A percentile compares a stretch with the other conserved stretches of the same genome.
Conservation (phyloP, 2,329 filamentous ascomycete species). For the Penicillium nordicum region DNA sequence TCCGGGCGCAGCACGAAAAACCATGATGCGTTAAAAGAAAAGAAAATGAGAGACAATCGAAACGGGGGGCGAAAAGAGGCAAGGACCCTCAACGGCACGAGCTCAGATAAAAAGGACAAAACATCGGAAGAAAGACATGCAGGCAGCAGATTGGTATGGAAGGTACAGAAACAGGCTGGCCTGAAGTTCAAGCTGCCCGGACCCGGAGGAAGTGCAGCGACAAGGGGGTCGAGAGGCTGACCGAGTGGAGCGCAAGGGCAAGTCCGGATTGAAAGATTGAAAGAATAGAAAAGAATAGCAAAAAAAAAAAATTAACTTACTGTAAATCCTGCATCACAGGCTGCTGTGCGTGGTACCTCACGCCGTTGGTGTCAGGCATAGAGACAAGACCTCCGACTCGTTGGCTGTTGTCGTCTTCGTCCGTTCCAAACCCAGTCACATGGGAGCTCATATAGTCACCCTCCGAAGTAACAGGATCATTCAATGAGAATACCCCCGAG, state of each 20-base stretch:
- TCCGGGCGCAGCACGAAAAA: slow-evolving; percentile 9
- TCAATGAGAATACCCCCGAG: slow-evolving; percentile 39
- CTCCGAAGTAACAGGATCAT: slow-evolving; percentile 39
- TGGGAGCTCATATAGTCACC: slow-evolving; percentile 40
- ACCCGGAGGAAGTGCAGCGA: slow-evolving; percentile 29
- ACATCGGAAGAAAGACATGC: slow-evolving; percentile 30
- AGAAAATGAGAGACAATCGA: slow-evolving; percentile 17
- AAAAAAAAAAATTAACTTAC: slow-evolving; percentile 47
- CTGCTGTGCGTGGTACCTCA: slow-evolving; percentile 53
- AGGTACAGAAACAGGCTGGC: slow-evolving; percentile 27
- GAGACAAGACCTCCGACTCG: slow-evolving; percentile 50
- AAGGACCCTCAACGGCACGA: slow-evolving; percentile 14
- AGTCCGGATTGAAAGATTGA: slow-evolving; percentile 38
- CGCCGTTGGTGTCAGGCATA: slow-evolving; percentile 47
- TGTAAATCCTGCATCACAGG: slow-evolving; percentile 51
- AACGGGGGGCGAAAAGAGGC: slow-evolving; percentile 15
- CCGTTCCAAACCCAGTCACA: slow-evolving; percentile 34
- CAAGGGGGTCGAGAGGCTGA: slow-evolving; percentile 30
- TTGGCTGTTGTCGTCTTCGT: slow-evolving; percentile 49
- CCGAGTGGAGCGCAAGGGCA: slow-evolving; percentile 32
- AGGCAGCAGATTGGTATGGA: slow-evolving; percentile 27
- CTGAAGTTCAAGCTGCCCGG: slow-evolving; percentile 32
- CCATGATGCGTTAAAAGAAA: slow-evolving; percentile 22
- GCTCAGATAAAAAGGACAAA: slow-evolving; percentile 17
- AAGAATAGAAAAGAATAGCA: slow-evolving; percentile 35